Conservation (phyloP, 495 filamentous ascomycete genomes). For the Sordaria brevicollis region DNA sequence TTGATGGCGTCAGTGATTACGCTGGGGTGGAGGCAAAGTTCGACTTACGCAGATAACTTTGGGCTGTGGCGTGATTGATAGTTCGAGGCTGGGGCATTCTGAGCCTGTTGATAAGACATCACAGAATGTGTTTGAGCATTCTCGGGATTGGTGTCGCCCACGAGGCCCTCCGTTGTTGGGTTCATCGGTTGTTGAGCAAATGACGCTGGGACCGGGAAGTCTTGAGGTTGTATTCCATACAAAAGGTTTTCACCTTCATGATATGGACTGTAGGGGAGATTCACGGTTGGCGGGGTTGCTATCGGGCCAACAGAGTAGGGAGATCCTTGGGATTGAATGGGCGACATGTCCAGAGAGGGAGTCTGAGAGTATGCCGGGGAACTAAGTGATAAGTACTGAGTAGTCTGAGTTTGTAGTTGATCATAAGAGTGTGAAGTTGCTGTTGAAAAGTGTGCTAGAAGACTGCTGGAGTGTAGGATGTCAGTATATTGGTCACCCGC, state of each 20-base stretch:
- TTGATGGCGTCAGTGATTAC: neutral
- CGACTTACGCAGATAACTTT: neutral
- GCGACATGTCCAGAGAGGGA: neutral
- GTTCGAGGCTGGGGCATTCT: neutral
- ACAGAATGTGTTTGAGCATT: neutral
- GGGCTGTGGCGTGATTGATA: neutral
- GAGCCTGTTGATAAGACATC: neutral
- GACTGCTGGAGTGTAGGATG: neutral
- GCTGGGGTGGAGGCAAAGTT: neutral
- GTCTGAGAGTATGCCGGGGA: neutral
- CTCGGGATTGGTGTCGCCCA: neutral
- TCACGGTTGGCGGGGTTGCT: neutral
- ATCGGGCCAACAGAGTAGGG: neutral
- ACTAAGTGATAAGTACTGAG: neutral
- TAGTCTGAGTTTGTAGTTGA: neutral
- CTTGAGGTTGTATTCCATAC: neutral
- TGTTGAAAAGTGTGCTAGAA: neutral
- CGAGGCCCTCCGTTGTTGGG: neutral
- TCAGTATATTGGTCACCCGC: accelerated
- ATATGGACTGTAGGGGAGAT: neutral
- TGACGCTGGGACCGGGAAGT: neutral
- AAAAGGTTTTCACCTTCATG: neutral
- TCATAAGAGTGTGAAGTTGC: too few species aligned
- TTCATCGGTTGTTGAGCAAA: neutral
- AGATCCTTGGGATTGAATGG: neutral